Conservation (phyloP, 257 asterid genomes). For the Linaria vulgaris region DNA sequence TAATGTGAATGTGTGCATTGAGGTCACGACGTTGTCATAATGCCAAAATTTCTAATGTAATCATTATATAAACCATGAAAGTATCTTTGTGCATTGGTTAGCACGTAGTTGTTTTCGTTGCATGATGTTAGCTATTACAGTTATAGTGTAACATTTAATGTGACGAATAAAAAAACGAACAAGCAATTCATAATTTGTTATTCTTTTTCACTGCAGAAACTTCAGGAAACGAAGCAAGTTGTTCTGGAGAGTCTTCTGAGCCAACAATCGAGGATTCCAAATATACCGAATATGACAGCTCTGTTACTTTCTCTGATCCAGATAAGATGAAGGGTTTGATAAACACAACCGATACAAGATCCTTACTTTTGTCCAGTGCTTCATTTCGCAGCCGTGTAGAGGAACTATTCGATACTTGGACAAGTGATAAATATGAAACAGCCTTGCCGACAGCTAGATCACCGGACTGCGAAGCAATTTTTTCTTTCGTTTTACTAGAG, state of each 20-base stretch:
- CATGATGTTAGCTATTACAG: background rate
- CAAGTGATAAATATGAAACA: conserved; percentile 21
- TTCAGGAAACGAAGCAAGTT: conserved; percentile 25
- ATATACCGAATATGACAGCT: conserved; percentile 19
- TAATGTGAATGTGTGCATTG: background rate
- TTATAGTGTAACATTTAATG: background rate
- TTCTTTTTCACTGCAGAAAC: conserved; percentile 39
- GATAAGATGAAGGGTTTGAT: conserved; percentile 24
- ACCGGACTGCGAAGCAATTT: conserved; percentile 24
- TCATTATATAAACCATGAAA: background rate
- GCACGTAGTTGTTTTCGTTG: background rate
- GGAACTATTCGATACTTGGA: conserved; percentile 30
- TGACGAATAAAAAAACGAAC: background rate
- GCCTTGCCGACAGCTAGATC: conserved; percentile 3
- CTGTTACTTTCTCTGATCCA: background rate
- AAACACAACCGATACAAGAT: conserved; percentile 26
- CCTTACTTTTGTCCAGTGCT: conserved; percentile 41
- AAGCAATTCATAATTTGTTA: conserved; percentile 6
- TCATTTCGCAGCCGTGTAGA: conserved; percentile 36
- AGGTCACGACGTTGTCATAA: no score
- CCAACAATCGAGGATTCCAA: conserved; percentile 16
- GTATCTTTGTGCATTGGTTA: background rate
- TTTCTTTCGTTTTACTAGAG: conserved; percentile 35
- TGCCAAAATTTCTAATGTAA: no score
- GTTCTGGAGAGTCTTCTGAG: conserved; percentile 25